Evolutionary conservation across 805 yeast genomes (phyloP), one percentile per base, ranked within the genome.

Genomic region (Myxozyma geophila): DNA sequence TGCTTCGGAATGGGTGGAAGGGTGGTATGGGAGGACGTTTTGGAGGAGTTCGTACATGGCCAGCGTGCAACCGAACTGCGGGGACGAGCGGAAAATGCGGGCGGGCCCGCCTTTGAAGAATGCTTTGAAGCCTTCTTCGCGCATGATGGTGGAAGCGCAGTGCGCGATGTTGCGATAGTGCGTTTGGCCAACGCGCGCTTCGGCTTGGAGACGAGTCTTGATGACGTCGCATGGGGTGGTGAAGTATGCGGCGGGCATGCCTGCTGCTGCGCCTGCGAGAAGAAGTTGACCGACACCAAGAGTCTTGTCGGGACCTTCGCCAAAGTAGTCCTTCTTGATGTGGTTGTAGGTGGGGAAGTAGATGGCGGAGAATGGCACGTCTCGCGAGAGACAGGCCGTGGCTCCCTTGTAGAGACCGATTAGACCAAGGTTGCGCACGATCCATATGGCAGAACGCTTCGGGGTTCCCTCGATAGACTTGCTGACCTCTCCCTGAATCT

Each of bases 221-320:
- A 95, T 89, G 54, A 93, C 98, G 80, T 93, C 99, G 73, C 91
- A 92, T 1, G 99, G 99, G 0, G 99, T 93, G 1, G 99, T 93
- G 69, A 92, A 80, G 76, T 89, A 93, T 10, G 98, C 98, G 37
- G 98, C 96, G 9, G 99, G 99, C 80, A 96, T 91, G 74, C 98
- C 99, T 13, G 99, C 98, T 67, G 92, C 75, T 10, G 96, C 98
- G 76, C 99, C 99, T 65, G 96, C 85, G 4, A 85, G 75, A 64
- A 93, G 83, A 68, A 95, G 80, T 77, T 93, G 96, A 88, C 93
- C 87, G 36, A 96, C 85, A 67, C 85, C 85, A 64, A 92, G 83
- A 66, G 83, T 81, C 70, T 86, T 83, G 60, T 81, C 81, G 4
- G 96, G 96, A 72, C 93, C 96, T 74, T 88, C 92, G 58, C 88